These are phyloP conservation scores for Penicillium sp. DNA, from an alignment of 2,329 filamentous ascomycete genomes.

Conservation along the genomic window DNA sequence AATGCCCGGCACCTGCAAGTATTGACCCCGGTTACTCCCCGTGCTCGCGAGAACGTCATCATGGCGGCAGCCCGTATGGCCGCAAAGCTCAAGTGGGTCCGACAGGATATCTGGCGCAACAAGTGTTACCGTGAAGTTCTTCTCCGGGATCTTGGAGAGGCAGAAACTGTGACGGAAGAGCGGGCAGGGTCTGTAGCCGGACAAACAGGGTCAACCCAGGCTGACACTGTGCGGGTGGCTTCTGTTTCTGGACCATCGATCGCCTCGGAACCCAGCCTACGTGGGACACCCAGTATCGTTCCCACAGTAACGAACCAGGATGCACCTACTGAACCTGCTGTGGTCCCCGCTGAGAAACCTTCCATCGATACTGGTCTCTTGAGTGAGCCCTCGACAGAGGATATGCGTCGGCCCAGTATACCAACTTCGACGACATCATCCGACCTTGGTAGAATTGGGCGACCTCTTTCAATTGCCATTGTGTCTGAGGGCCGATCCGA, in stretches of 20 bases:
- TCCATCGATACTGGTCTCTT: constrained; percentile 26
- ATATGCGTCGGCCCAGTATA: constrained; percentile 41
- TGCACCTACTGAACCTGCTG: constrained; percentile 18
- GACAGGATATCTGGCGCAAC: constrained; percentile 90
- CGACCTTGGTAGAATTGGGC: constrained; percentile 36
- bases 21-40: constrained; percentile 86
- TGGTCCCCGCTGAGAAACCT: constrained; percentile 26
- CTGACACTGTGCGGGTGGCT: constrained; percentile 22
- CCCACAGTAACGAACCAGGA: constrained; percentile 35
- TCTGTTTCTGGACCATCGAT: constrained; percentile 30
- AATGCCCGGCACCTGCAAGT: constrained; percentile 91
- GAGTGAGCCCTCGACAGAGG: constrained; percentile 32
- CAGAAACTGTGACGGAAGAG: constrained; percentile 46
- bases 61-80: constrained; percentile 82
- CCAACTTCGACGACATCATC: constrained; percentile 42
- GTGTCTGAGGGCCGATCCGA: constrained; percentile 37
- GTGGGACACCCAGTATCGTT: constrained; percentile 32
- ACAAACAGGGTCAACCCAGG: constrained; percentile 20
- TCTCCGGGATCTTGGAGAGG: constrained; percentile 82
- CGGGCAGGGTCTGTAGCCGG: constrained; percentile 39
- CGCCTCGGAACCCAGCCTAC: constrained; percentile 30
- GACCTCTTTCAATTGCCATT: constrained; percentile 37
- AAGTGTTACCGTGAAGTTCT: constrained; percentile 91
- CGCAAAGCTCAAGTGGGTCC: constrained; percentile 90
- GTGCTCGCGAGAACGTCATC: constrained; percentile 85